phyloP scores from a whole-genome alignment of 75 land plant genomes.

The Chamaecyparis obtusa region DNA sequence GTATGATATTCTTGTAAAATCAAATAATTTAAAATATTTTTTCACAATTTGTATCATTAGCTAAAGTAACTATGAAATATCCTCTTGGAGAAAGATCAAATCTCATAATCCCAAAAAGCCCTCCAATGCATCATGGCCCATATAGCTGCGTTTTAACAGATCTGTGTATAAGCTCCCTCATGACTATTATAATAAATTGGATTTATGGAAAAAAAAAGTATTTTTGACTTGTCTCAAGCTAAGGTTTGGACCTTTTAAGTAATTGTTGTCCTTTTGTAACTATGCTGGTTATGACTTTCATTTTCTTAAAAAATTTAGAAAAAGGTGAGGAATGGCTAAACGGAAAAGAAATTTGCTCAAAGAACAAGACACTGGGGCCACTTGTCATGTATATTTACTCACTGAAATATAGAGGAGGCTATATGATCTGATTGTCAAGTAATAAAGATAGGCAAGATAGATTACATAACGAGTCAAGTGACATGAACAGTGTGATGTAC shows the following conservation, averaged over 20 bases:
- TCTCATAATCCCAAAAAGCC: not conserved
- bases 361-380: not conserved
- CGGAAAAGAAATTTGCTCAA: not conserved
- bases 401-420: not conserved
- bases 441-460: not conserved
- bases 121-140: not conserved
- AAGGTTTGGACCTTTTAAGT: not conserved
- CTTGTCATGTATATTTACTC: not conserved
- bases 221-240: too few relatives aligned
- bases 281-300: not conserved
- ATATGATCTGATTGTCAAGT: not conserved
- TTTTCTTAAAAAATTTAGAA: too few relatives aligned
- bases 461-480: not conserved
- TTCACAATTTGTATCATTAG: not conserved
- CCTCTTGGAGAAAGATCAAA: not conserved
- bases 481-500: not conserved
- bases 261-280: not conserved
- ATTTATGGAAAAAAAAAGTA: too few relatives aligned
- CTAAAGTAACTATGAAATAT: not conserved
- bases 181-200: too few relatives aligned
- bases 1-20: not conserved
- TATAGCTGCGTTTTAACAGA: too few relatives aligned
- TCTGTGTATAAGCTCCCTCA: too few relatives aligned
- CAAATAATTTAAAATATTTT: not conserved
- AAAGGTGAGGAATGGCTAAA: not conserved